Evolutionary conservation across 768 basidiomycete species (phyloP), one percentile per base, ranked within the genome.

Genomic region (Russula olivacea): DNA sequence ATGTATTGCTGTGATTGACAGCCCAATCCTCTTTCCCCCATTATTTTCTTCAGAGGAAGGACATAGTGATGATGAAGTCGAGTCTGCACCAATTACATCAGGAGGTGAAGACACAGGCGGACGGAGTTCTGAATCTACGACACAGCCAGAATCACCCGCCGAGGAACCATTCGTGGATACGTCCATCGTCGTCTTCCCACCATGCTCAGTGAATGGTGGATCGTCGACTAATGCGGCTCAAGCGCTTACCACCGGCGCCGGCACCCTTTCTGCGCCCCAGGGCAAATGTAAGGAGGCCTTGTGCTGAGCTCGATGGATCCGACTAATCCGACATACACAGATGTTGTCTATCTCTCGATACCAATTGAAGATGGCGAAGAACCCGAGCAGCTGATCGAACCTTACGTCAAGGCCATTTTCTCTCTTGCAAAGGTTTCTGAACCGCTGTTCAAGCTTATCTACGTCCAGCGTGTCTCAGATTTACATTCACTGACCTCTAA

Each of bases 101-200:
- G 53, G n/a, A 38, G 28, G 17, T 11, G 40, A 58, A 32, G 58
- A 53, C 8, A 19, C 45, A 10, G 23, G 9, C 21, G 53, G 19
- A 32, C 12, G 5, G 40, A 50, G 15, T 9, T 25, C 47, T 11
- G 45, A 48, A 48, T 41, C 50, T 57, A 36, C 50, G 6, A 23
- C 49, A 21, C 36, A 3, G 15, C 15, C 57, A 19, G 59, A 60
- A 45, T 19, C 23, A 48, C 43, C 53, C 25, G 40, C 48, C 0
- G 60, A 58, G 15, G 53, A 21, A 15, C 12, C 61, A 15, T 59
- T 72, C 15, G 67, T 82, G 14, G 91, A 93, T 70, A 86, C 88
- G 17, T 81, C 79, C 2, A 71, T 93, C 15, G 71, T 93, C 6
- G 79, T 93, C 5, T 91, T 93, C 66, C 89, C 92, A 0, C 93